Evolutionary conservation across 352 stramenopile species (phyloP).

Genomic region (Labyrinthula sp.): DNA sequence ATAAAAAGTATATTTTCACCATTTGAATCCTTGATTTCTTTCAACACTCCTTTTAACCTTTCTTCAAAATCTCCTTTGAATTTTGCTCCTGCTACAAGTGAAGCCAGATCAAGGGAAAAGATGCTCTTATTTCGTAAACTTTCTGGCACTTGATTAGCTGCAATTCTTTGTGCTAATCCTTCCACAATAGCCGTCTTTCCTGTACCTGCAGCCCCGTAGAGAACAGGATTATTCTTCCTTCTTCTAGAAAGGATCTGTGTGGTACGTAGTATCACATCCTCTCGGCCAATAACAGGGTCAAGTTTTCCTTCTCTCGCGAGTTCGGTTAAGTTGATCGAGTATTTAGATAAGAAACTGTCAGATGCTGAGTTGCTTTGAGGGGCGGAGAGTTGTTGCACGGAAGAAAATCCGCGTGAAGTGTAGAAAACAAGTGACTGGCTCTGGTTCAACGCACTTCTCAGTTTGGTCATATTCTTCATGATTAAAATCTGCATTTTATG

Average conservation of each 20-base stretch:
- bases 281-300: slow-evolving; percentile 87
- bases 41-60: slow-evolving; percentile 75
- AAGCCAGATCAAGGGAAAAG: slow-evolving; percentile 80
- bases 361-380: no score
- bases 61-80: slow-evolving; percentile 96
- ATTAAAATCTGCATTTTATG: no score
- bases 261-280: slow-evolving; percentile 80
- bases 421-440: no score
- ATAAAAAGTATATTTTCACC: slow-evolving; percentile 95
- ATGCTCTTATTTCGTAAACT: slow-evolving; percentile 64
- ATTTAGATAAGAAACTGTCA: no score
- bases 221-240: slow-evolving; percentile 90
- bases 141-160: slow-evolving; percentile 80
- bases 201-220: slow-evolving; percentile 83
- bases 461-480: no score
- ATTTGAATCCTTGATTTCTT: slow-evolving; percentile 68
- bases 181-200: slow-evolving; percentile 85
- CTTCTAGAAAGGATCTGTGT: slow-evolving; percentile 81
- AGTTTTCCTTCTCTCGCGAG: slow-evolving; percentile 76
- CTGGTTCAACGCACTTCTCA: no score
- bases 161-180: slow-evolving; percentile 81
- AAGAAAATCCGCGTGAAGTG: no score
- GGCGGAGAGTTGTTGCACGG: no score
- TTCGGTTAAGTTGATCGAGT: slow-evolving; percentile 75
- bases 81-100: slow-evolving; percentile 84